Conservation (phyloP, 2,329 filamentous ascomycete species). For the Penicillium sp. region DNA sequence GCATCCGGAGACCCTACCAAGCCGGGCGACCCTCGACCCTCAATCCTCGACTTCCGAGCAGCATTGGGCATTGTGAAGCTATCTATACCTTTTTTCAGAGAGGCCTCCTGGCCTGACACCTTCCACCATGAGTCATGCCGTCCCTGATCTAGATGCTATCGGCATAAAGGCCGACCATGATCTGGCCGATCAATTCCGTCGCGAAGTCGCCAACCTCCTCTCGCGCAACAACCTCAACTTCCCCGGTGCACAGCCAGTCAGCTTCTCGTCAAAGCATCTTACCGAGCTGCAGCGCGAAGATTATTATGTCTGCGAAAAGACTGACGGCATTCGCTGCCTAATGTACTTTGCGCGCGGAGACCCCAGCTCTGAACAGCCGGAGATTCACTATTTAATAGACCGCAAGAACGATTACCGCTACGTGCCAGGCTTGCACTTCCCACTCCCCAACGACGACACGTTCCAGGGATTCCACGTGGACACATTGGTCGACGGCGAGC, state of each 20-base stretch:
- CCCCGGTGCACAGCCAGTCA: slow-evolving; percentile 91
- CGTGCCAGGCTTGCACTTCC: slow-evolving; percentile 79
- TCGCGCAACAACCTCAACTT: slow-evolving; percentile 69
- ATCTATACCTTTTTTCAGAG: neutral
- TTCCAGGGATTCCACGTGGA: slow-evolving; percentile 69
- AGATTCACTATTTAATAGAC: slow-evolving; percentile 91
- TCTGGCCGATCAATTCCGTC: slow-evolving; percentile 64
- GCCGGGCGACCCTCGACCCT: neutral
- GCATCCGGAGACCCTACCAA: slow-evolving; percentile 10
- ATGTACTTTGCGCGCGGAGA: slow-evolving; percentile 72
- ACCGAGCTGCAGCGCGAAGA: slow-evolving; percentile 79
- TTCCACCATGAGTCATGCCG: slow-evolving; percentile 39
- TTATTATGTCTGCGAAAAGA: slow-evolving; percentile 98
- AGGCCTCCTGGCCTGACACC: neutral
- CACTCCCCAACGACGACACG: slow-evolving; percentile 63
- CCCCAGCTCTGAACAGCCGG: slow-evolving; percentile 59
- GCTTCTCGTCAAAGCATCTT: slow-evolving; percentile 79
- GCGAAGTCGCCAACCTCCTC: slow-evolving; percentile 75
- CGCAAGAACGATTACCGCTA: slow-evolving; percentile 97
- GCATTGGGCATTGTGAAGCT: neutral
- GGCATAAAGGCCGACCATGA: slow-evolving; percentile 67
- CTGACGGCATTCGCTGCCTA: slow-evolving; percentile 93
- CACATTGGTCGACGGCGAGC: slow-evolving; percentile 88
- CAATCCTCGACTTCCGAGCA: slow-evolving; percentile 1
- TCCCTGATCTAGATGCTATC: slow-evolving; percentile 44